Evolutionary conservation across 2,329 filamentous ascomycete genomes (phyloP).

Genomic region (Colletotrichum abscissum): DNA sequence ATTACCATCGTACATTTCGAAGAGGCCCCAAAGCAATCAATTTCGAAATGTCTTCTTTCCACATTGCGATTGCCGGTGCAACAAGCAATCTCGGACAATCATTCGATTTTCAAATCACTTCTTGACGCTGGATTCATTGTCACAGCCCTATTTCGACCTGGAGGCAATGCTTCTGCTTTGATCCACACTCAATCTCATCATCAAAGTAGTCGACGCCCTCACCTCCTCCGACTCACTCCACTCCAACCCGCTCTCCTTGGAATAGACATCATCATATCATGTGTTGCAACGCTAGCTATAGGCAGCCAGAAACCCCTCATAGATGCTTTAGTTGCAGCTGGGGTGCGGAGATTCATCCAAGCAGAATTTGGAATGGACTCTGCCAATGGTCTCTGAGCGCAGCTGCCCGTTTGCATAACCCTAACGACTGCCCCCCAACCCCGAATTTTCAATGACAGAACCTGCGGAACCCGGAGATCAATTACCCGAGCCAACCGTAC

Average conservation of each 20-base stretch:
- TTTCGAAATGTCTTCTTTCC: background rate
- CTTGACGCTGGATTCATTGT: constrained; percentile 47
- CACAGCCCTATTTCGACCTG: constrained; percentile 48
- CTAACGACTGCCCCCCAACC: too few relatives aligned
- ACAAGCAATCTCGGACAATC: constrained; percentile 47
- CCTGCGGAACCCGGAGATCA: too few relatives aligned
- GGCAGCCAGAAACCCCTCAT: constrained; percentile 61
- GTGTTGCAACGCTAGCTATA: constrained; percentile 49
- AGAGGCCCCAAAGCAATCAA: too few relatives aligned
- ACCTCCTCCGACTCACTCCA: constrained; percentile 55
- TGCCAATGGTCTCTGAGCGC: constrained; percentile 21
- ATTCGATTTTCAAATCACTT: constrained; percentile 43
- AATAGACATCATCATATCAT: constrained; percentile 66
- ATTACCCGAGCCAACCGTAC: too few relatives aligned
- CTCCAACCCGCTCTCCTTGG: constrained; percentile 63
- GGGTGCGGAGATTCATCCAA: constrained; percentile 65
- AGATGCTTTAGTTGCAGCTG: constrained; percentile 62
- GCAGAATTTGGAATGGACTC: constrained; percentile 57
- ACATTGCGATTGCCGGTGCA: constrained; percentile 21
- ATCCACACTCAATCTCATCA: constrained; percentile 44
- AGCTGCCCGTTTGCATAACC: constrained; percentile 35
- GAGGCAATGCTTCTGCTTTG: constrained; percentile 47
- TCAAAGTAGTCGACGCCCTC: constrained; percentile 48
- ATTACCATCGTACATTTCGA: too few relatives aligned
- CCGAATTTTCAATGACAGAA: too few relatives aligned